A percentile compares a stretch with the other conserved stretches of the same genome.
These are phyloP conservation scores for Paraglomus occultum DNA, from an alignment of 192 early-diverging fungal species.

Conservation along the genomic window DNA sequence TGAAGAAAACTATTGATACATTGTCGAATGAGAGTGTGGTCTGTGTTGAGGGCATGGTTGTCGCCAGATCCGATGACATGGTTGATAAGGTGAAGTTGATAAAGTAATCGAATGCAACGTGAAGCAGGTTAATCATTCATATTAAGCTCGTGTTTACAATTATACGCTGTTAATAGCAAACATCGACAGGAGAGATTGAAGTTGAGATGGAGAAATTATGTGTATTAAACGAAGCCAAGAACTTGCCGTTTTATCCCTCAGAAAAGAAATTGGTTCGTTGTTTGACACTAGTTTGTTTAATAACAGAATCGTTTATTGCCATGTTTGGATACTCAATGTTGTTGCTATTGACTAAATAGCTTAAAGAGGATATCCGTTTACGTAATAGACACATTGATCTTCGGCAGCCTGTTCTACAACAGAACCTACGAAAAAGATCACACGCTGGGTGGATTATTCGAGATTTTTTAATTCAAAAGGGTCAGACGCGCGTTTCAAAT, in stretches of 20 bases:
- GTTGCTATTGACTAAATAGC: conserved; percentile 41
- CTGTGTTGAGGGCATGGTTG: conserved; percentile 62
- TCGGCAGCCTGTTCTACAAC: conserved; percentile 71
- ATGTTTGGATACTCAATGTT: conserved; percentile 13
- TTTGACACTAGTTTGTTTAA: neutral
- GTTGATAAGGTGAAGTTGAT: conserved; percentile 40
- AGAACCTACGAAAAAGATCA: conserved; percentile 71
- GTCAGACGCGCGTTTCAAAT: conserved; percentile 31
- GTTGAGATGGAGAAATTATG: conserved; percentile 56
- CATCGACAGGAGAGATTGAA: conserved; percentile 69
- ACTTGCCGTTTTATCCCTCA: conserved; percentile 60
- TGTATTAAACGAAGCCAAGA: conserved; percentile 67
- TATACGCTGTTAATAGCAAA: conserved; percentile 12
- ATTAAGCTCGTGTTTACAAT: neutral
- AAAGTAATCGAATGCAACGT: neutral
- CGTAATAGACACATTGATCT: conserved; percentile 80
- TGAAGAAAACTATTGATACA: conserved; percentile 41
- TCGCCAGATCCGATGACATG: conserved; percentile 49
- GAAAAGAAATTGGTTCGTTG: conserved; percentile 47
- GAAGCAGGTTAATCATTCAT: neutral
- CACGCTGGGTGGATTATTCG: conserved; percentile 63
- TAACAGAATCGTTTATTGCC: conserved; percentile 31
- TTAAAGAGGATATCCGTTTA: conserved; percentile 75
- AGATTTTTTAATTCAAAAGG: conserved; percentile 63
- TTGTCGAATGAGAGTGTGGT: conserved; percentile 74